A percentile compares a stretch with the other conserved stretches of the same genome.
Conservation (phyloP, 805 yeast genomes). For the Zygosaccharomyces bailii region DNA sequence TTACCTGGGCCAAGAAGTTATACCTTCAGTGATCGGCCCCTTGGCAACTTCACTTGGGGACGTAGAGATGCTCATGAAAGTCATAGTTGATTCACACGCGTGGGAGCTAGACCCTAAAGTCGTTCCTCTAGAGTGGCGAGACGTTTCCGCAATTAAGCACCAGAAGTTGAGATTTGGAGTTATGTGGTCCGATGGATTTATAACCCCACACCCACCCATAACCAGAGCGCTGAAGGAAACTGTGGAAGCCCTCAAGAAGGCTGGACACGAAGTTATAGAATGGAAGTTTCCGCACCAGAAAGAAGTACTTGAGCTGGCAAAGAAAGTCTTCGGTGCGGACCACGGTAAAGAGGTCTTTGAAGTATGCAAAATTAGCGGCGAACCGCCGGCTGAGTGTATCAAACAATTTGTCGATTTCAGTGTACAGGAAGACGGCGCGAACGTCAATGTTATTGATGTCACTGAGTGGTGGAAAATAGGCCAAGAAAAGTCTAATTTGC, state of each 20-base stretch:
- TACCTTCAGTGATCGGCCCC: slow-evolving; percentile 58
- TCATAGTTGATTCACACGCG: slow-evolving; percentile 14
- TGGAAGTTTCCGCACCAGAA: slow-evolving; percentile 32
- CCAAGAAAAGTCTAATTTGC: slow-evolving; percentile 35
- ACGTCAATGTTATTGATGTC: slow-evolving; percentile 9
- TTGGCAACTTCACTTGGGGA: slow-evolving; percentile 49
- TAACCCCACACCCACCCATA: slow-evolving; percentile 20
- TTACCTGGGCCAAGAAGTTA: slow-evolving; percentile 49
- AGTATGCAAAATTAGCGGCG: slow-evolving; percentile 31
- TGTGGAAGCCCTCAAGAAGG: slow-evolving; percentile 10
- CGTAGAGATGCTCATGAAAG: slow-evolving; percentile 47
- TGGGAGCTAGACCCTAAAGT: background rate
- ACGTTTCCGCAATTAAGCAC: slow-evolving; percentile 9
- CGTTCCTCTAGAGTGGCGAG: slow-evolving; percentile 17
- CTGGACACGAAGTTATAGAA: slow-evolving; percentile 17
- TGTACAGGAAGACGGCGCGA: background rate
- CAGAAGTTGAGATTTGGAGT: slow-evolving; percentile 14
- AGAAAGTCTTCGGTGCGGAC: slow-evolving; percentile 36
- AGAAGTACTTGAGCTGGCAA: slow-evolving; percentile 27
- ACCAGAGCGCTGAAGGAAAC: slow-evolving; percentile 19
- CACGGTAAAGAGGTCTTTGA: slow-evolving; percentile 36
- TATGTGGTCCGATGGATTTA: slow-evolving; percentile 21
- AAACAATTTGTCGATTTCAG: slow-evolving; percentile 24
- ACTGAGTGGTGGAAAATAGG: slow-evolving; percentile 43
- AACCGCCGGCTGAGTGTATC: slow-evolving; percentile 35